Conservation (phyloP, 2,329 filamentous ascomycete genomes). For the Diplocarpon rosae region DNA sequence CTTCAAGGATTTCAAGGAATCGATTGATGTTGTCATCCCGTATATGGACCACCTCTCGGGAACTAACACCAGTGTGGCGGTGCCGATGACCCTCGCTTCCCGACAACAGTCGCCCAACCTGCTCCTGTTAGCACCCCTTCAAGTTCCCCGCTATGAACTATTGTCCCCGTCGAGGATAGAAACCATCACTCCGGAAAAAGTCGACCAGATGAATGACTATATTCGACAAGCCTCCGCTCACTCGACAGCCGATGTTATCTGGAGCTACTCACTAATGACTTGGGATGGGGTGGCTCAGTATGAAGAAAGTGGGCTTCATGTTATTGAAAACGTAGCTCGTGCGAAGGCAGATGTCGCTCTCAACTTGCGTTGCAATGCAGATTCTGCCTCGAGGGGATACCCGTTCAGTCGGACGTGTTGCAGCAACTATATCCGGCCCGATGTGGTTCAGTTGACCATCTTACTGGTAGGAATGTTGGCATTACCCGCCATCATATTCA, state of each 20-base stretch:
- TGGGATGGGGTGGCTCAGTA: constrained; percentile 29
- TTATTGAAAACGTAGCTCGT: constrained; percentile 34
- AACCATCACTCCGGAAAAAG: constrained; percentile 37
- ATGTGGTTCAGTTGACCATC: constrained; percentile 29
- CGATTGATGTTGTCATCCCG: constrained; percentile 35
- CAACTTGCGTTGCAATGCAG: constrained; percentile 39
- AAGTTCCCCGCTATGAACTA: constrained; percentile 25
- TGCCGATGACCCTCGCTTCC: constrained; percentile 12
- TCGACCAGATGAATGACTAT: constrained; percentile 42
- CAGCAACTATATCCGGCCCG: constrained; percentile 31
- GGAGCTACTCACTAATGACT: constrained; percentile 41
- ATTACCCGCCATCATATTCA: constrained; percentile 20
- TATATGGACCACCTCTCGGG: constrained; percentile 28
- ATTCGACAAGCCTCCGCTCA: constrained; percentile 33
- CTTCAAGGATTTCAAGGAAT: constrained; percentile 34
- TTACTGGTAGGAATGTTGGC: constrained; percentile 26
- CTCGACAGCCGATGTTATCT: constrained; percentile 35
- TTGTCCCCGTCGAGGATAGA: constrained; percentile 26
- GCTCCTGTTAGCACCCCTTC: constrained; percentile 26
- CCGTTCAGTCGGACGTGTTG: constrained; percentile 43
- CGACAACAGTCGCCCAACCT: constrained; percentile 19
- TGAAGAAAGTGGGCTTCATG: constrained; percentile 38
- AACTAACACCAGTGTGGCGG: constrained; percentile 6
- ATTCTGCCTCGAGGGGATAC: constrained; percentile 30
- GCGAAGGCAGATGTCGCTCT: constrained; percentile 42